A percentile compares a stretch with the other conserved stretches of the same genome.
These are phyloP conservation scores for Musa balbisiana DNA, from an alignment of 202 grass and related monocot species.

Conservation along the genomic window DNA sequence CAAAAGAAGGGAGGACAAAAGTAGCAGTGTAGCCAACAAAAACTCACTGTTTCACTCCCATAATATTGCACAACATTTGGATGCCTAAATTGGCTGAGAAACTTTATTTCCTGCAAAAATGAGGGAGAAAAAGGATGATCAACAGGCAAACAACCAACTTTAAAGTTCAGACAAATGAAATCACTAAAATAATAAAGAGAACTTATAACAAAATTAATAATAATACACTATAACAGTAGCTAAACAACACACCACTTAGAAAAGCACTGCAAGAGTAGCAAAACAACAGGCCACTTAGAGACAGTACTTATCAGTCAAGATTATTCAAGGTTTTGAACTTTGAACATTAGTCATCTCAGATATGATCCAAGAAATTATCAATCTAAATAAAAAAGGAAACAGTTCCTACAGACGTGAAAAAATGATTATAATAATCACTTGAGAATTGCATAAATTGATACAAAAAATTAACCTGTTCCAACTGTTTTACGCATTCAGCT, in stretches of 20 bases:
- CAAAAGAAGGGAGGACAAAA: neutral
- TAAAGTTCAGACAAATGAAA: conserved; percentile 16
- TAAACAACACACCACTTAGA: too few species aligned
- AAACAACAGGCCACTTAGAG: neutral
- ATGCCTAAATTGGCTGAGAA: conserved; percentile 91
- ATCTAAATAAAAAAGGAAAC: conserved; percentile 10
- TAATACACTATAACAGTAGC: neutral
- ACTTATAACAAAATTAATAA: neutral
- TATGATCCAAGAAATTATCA: neutral
- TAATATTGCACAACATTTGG: conserved; percentile 95
- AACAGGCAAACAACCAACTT: conserved; percentile 10
- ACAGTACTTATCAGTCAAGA: neutral
- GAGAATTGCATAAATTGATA: conserved; percentile 5
- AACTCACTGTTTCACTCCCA: conserved; percentile 82
- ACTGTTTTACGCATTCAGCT: conserved; percentile 67
- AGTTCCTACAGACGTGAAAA: conserved; percentile 4
- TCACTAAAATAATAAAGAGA: conserved; percentile 1
- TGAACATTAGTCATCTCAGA: neutral
- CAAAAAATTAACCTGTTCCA: conserved; percentile 65
- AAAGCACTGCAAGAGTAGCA: neutral
- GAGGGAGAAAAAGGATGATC: conserved; percentile 7
- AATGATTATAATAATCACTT: neutral
- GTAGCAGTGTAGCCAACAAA: neutral
- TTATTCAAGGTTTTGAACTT: neutral
- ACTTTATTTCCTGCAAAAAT: conserved; percentile 80